phyloP scores from a whole-genome alignment of 768 basidiomycete species.

The Tricholoma furcatifolium region DNA sequence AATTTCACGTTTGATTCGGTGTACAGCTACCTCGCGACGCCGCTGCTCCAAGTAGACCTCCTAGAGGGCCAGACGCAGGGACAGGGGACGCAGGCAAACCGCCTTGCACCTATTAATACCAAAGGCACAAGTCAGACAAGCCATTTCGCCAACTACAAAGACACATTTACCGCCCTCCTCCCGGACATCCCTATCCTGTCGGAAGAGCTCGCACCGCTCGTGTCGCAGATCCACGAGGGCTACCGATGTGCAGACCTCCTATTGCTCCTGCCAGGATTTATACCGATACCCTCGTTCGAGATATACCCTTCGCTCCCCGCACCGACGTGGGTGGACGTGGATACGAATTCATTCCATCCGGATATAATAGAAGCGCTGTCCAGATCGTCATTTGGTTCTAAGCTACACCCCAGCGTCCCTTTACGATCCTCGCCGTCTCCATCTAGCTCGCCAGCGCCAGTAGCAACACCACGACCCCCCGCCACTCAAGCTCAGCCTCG shows the following conservation, averaged over 20 bases:
- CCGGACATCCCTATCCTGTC: slow-evolving; percentile 57
- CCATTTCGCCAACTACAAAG: slow-evolving; percentile 3
- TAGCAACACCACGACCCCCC: no score
- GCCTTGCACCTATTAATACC: slow-evolving; percentile 2
- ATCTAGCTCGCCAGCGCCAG: background rate
- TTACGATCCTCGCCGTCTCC: slow-evolving; percentile 25
- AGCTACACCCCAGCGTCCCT: slow-evolving; percentile 43
- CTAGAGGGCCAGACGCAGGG: no score
- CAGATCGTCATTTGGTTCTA: slow-evolving; percentile 24
- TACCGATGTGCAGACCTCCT: slow-evolving; percentile 73
- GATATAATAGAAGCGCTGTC: slow-evolving; percentile 44
- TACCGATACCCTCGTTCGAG: slow-evolving; percentile 76
- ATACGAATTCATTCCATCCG: slow-evolving; percentile 42
- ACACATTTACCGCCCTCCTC: slow-evolving; percentile 28
- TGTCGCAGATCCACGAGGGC: slow-evolving; percentile 60
- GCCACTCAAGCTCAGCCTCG: slow-evolving; percentile 24
- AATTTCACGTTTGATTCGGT: slow-evolving; percentile 88
- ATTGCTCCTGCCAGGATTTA: slow-evolving; percentile 66
- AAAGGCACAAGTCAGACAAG: background rate
- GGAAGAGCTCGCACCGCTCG: slow-evolving; percentile 53
- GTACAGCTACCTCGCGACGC: slow-evolving; percentile 70
- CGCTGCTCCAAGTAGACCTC: slow-evolving; percentile 40
- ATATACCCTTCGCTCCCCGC: slow-evolving; percentile 55
- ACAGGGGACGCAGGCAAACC: slow-evolving; percentile 9
- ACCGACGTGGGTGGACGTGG: slow-evolving; percentile 57